phyloP scores from a whole-genome alignment of 2,329 filamentous ascomycete genomes.

The Lasiodiplodia sp. region DNA sequence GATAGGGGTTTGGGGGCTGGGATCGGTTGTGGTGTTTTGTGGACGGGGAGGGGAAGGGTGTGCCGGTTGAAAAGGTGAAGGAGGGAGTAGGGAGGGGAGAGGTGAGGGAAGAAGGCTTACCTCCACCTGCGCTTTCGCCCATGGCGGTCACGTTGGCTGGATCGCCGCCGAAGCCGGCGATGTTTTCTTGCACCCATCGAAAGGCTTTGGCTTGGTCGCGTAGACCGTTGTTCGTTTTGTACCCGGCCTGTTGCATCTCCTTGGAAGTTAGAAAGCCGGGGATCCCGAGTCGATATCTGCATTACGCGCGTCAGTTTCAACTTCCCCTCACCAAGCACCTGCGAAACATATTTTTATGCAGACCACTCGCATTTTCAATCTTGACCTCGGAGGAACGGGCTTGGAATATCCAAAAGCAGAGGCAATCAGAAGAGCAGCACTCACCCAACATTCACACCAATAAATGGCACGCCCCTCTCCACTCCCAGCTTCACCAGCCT shows the following conservation, averaged over 20 bases:
- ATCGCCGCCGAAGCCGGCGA: constrained; percentile 49
- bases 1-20: constrained; percentile 30
- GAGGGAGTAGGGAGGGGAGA: neutral
- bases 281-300: constrained; percentile 43
- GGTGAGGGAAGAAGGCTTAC: constrained; percentile 39
- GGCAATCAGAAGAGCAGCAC: constrained; percentile 37
- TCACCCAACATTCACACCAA: constrained; percentile 56
- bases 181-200: constrained; percentile 47
- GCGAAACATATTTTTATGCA: rapidly evolving
- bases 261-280: constrained; percentile 53
- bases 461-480: constrained; percentile 54
- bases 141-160: constrained; percentile 48
- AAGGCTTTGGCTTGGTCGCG: constrained; percentile 47
- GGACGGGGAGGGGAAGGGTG: neutral
- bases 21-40: neutral
- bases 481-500: constrained; percentile 55
- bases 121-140: constrained; percentile 59
- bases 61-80: too few species aligned
- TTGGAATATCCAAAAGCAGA: neutral
- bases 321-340: neutral
- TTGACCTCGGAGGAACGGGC: too few species aligned
- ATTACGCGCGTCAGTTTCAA: neutral
- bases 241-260: constrained; percentile 55
- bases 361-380: neutral
- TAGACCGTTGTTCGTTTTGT: constrained; percentile 44